phyloP scores from a whole-genome alignment of 148 eudicot species.

The Amaranthus palmeri region DNA sequence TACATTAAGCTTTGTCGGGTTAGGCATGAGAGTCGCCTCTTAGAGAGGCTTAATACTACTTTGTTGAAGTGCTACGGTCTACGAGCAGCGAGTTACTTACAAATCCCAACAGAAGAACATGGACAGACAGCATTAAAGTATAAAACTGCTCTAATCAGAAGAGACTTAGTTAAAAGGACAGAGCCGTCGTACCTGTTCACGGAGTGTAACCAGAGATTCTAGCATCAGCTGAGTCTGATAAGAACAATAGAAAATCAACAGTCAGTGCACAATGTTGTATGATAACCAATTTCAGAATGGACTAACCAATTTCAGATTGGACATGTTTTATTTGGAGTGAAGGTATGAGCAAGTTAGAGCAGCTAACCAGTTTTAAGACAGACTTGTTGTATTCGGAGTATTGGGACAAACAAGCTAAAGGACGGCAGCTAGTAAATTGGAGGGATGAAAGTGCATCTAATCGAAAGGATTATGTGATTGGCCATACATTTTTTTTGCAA shows the following conservation, averaged over 20 bases:
- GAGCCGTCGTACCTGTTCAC: slow-evolving; percentile 31
- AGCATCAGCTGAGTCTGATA: slow-evolving; percentile 41
- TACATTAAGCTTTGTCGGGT: no score
- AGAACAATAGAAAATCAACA: slow-evolving; percentile 5
- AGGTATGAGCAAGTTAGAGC: not conserved
- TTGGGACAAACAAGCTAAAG: no score
- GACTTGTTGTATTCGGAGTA: no score
- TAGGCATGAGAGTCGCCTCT: not conserved
- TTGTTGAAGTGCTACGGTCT: not conserved
- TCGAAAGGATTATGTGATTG: no score
- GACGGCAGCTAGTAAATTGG: no score
- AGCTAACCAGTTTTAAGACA: no score
- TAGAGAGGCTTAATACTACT: not conserved
- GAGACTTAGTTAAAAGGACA: not conserved
- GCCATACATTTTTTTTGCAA: no score
- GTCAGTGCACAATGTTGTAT: not conserved
- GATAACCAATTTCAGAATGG: not conserved
- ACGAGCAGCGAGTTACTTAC: no score
- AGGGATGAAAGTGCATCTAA: no score
- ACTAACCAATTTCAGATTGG: no score
- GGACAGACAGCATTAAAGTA: not conserved
- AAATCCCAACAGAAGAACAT: not conserved
- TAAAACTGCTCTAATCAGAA: not conserved
- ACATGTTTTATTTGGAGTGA: not conserved
- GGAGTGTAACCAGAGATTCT: slow-evolving; percentile 27